phyloP scores from a whole-genome alignment of 345 rosid species.

The Jatropha curcas region DNA sequence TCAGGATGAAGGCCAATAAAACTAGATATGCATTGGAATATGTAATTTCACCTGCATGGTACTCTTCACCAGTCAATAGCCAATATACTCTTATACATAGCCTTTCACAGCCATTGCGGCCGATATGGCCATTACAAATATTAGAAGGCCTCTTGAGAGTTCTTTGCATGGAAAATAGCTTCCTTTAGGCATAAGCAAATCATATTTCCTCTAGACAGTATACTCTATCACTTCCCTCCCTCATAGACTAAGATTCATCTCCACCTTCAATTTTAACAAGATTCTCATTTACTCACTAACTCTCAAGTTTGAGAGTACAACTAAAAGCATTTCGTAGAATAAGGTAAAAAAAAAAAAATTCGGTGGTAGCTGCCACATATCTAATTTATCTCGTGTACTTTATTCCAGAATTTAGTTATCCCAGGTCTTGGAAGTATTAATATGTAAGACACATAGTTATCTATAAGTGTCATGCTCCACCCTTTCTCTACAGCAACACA shows the following conservation, averaged over 20 bases:
- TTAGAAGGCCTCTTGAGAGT: background rate
- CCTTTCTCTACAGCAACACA: too few species aligned
- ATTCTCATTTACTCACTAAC: background rate
- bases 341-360: background rate
- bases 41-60: background rate
- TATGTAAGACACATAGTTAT: background rate
- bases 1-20: background rate
- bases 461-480: too few species aligned
- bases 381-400: background rate
- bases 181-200: background rate
- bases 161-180: background rate
- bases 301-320: background rate
- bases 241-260: too few species aligned
- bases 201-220: too few species aligned
- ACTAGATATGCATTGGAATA: background rate
- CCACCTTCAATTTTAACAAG: slow-evolving; percentile 1
- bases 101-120: background rate
- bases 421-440: background rate
- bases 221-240: too few species aligned
- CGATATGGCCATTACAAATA: background rate
- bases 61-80: background rate
- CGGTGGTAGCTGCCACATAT: background rate
- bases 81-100: background rate
- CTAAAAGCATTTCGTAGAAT: background rate
- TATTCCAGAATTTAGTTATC: background rate